Conservation (phyloP, 2,329 filamentous ascomycete genomes). For the Aureobasidium musti region DNA sequence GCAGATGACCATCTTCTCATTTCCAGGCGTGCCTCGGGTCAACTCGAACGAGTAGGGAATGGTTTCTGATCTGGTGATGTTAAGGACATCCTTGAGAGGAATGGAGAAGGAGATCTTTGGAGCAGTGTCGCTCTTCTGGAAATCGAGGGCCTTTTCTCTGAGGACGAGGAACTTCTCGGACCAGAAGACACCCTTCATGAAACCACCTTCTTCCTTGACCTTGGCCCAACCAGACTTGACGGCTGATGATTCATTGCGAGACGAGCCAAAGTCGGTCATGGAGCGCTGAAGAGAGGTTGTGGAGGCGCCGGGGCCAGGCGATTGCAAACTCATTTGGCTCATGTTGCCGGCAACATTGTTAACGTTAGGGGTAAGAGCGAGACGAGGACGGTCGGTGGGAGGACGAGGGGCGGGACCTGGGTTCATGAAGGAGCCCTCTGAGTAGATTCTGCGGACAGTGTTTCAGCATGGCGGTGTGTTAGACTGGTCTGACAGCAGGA, state of each 20-base stretch:
- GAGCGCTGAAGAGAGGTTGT: slow-evolving; percentile 46
- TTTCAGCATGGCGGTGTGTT: background rate
- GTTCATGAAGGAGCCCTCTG: slow-evolving; percentile 82
- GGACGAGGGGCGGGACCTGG: slow-evolving; percentile 91
- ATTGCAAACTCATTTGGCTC: slow-evolving; percentile 70
- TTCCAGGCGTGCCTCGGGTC: slow-evolving; percentile 68
- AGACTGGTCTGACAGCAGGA: background rate
- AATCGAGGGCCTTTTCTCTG: slow-evolving; percentile 89
- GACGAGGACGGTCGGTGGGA: slow-evolving; percentile 72
- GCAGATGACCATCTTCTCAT: slow-evolving; percentile 81
- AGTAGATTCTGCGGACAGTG: slow-evolving; percentile 55
- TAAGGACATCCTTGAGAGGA: slow-evolving; percentile 81
- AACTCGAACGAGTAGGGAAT: slow-evolving; percentile 94
- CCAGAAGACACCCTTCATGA: slow-evolving; percentile 79
- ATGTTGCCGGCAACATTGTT: slow-evolving; percentile 74
- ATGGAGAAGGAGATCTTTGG: slow-evolving; percentile 82
- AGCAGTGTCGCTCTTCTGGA: slow-evolving; percentile 86
- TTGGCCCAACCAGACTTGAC: slow-evolving; percentile 71
- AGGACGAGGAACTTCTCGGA: slow-evolving; percentile 90
- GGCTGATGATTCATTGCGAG: slow-evolving; percentile 42
- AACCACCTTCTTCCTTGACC: slow-evolving; percentile 85
- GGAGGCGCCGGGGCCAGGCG: slow-evolving; percentile 52
- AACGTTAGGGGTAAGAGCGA: slow-evolving; percentile 74
- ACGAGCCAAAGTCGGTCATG: slow-evolving; percentile 45
- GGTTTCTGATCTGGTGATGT: slow-evolving; percentile 86